These are phyloP conservation scores for Oenanthe javanica DNA, from an alignment of 140 eudicot genomes.

Conservation along the genomic window DNA sequence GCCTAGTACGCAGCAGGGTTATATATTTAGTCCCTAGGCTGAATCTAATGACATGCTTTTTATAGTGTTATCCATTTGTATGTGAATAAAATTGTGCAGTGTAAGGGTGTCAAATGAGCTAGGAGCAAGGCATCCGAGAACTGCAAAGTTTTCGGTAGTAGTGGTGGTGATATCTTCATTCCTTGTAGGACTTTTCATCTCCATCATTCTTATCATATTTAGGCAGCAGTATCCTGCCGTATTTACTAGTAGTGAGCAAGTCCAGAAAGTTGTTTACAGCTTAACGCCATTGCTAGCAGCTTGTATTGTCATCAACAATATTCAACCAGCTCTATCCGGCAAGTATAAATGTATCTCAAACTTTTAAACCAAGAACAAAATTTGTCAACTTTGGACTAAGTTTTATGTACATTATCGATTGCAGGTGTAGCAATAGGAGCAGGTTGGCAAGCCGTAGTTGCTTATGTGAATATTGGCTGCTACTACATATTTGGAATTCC, in stretches of 20 bases:
- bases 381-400: not conserved
- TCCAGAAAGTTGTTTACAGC: constrained; percentile 3
- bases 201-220: not conserved
- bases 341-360: not conserved
- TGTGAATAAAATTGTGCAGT: not conserved
- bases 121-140: constrained; percentile 5
- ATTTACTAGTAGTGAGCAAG: not conserved
- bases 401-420: not conserved
- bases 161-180: constrained; percentile 4
- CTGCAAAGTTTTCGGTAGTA: not conserved
- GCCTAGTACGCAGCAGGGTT: not conserved
- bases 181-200: not conserved
- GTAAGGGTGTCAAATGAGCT: constrained; percentile 3
- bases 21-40: too few relatives aligned
- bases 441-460: constrained; percentile 79
- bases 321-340: constrained; percentile 4
- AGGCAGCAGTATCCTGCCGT: not conserved
- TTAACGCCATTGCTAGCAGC: constrained; percentile 5
- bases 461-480: constrained; percentile 56
- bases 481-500: constrained; percentile 67
- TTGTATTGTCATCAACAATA: constrained; percentile 2
- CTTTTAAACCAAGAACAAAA: not conserved
- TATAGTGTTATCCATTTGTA: too few relatives aligned
- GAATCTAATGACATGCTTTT: too few relatives aligned
- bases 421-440: constrained; percentile 88